Percentiles rank a stretch among this genome's conserved stretches.
Evolutionary conservation across 306 rosid species (phyloP).

Genomic region (Rosa rugosa): DNA sequence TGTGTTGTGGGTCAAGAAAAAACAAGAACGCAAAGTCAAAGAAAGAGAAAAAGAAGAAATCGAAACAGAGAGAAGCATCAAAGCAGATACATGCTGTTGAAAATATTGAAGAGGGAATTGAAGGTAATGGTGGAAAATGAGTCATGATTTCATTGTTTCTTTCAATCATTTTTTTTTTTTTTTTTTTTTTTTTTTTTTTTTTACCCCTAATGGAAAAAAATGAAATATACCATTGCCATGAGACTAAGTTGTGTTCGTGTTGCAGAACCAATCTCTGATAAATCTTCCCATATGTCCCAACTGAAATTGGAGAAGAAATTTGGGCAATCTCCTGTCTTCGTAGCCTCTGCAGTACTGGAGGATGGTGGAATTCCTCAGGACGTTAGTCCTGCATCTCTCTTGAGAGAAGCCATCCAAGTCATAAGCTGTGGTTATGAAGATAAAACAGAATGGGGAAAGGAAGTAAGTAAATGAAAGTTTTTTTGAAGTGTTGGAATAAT

Average conservation of each 20-base stretch:
- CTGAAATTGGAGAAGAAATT: conserved; percentile 83
- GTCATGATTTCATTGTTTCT: neutral
- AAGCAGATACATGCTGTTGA: conserved; percentile 97
- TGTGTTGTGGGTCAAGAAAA: conserved; percentile 65
- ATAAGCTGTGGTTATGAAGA: conserved; percentile 98
- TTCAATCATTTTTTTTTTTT: neutral
- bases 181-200: too few species aligned
- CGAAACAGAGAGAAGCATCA: conserved; percentile 84
- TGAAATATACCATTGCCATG: neutral
- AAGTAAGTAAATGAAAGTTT: conserved; percentile 42
- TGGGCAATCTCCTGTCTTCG: conserved; percentile 92
- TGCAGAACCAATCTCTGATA: conserved; percentile 53
- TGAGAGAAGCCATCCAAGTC: conserved; percentile 93
- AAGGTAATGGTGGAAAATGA: conserved; percentile 47
- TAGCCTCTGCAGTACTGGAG: conserved; percentile 71
- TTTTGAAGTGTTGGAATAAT: neutral
- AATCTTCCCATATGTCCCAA: conserved; percentile 48
- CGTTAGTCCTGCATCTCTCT: conserved; percentile 74
- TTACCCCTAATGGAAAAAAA: neutral
- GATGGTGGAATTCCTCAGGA: conserved; percentile 72
- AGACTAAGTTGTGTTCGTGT: conserved; percentile 23
- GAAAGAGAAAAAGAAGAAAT: conserved; percentile 71
- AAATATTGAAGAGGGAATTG: conserved; percentile 76
- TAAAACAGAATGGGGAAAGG: conserved; percentile 98
- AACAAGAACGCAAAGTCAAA: conserved; percentile 56